phyloP scores from a whole-genome alignment of 345 rosid genomes.

The Salix purpurea region DNA sequence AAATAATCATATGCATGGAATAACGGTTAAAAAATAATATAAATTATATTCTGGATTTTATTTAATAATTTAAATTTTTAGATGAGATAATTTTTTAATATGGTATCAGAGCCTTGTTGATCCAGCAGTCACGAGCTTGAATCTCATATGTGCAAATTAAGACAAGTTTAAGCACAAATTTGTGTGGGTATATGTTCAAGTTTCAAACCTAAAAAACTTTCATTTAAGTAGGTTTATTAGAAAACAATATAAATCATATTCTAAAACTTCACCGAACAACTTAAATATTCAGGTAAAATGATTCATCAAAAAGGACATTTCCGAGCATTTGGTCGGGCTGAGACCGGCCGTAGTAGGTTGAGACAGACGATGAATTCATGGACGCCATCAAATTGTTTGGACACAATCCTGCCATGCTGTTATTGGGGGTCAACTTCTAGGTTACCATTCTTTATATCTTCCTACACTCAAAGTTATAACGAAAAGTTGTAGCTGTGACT shows the following conservation, averaged over 20 bases:
- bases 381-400: not conserved
- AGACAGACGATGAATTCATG: not conserved
- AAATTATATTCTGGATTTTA: no score
- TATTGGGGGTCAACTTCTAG: not conserved
- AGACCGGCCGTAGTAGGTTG: not conserved
- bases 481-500: not conserved
- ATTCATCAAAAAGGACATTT: not conserved
- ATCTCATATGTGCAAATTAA: no score
- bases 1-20: not conserved
- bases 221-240: fast-evolving
- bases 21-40: no score
- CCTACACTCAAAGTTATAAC: not conserved
- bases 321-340: not conserved
- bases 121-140: fast-evolving
- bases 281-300: no score
- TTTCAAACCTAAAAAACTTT: fast-evolving
- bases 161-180: no score
- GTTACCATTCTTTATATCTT: not conserved
- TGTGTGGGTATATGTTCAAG: fast-evolving
- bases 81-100: no score
- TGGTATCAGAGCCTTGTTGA: no score
- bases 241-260: no score
- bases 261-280: fast-evolving
- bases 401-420: not conserved
- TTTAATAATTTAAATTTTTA: no score